Evolutionary conservation across 2,329 filamentous ascomycete species (phyloP), one percentile per base, ranked within the genome.

Genomic region (Aspergillus sp.): DNA sequence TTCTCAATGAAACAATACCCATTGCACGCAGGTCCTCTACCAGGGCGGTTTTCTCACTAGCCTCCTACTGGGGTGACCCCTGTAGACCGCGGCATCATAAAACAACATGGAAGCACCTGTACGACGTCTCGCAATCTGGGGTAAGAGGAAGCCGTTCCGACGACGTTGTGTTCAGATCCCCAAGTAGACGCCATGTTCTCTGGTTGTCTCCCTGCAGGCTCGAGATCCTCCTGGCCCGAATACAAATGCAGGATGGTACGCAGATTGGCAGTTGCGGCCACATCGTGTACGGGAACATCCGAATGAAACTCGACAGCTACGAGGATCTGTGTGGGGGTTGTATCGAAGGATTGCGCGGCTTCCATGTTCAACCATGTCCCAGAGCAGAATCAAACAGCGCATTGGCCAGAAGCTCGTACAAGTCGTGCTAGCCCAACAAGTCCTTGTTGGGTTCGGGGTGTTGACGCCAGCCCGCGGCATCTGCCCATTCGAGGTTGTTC

Each of bases 71-170:
- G 44, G 47, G 40, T 43, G 7, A 46, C 43, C 49, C 51, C 32
- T 48, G 47, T 46, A 29, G 33, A 13, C 40, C 37, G 37, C 49
- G 49, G 51, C 41, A 50, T 52, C 40, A 43, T 50, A 48, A 53
- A 52, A 52, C 49, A 47, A 27, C 37, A 31, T 41, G 43, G 44
- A 29, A 45, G 41, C 45, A 47, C 49, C n/a, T 52, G 51, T 52
- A 32, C 34, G 7, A 53, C 51, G 10, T 38, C 43, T 40, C 19
- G 19, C 44, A 44, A 49, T 51, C 50, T 50, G 50, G 50, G 50
- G 50, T 51, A 51, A 41, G 40, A 11, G 29, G 19, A 42, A 31
- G 43, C 31, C 37, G 39, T 42, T 33, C 26, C 40, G 42, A 37
- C 31, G 43, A 40, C 33, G 44, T 27, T 40, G 42, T 44, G 48